Conservation (phyloP, 768 basidiomycete species). For the Gymnopilus dilepis region DNA sequence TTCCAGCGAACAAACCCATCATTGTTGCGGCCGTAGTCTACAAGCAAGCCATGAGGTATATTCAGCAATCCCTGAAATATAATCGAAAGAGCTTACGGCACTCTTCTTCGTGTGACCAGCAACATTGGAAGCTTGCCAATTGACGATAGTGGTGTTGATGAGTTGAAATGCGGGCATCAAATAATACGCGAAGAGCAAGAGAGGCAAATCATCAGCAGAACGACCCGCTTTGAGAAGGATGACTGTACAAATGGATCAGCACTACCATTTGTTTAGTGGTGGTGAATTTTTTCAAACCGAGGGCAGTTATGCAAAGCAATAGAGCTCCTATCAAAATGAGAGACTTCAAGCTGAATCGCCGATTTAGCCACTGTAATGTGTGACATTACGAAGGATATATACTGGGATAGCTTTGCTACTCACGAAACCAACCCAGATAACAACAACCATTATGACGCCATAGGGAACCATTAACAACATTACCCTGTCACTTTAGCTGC, state of each 20-base stretch:
- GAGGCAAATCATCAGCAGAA: constrained; percentile 28
- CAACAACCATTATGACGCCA: constrained; percentile 33
- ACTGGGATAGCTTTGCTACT: constrained; percentile 7
- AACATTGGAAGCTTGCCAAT: constrained; percentile 42
- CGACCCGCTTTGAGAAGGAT: constrained; percentile 33
- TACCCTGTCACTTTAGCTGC: constrained; percentile 30
- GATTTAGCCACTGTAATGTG: constrained; percentile 29
- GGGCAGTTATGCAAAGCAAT: constrained; percentile 28
- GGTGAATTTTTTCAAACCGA: constrained; percentile 24
- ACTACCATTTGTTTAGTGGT: neutral
- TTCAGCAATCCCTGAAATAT: neutral
- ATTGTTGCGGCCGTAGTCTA: constrained; percentile 20
- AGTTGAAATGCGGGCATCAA: constrained; percentile 29
- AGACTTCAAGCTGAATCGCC: constrained; percentile 32
- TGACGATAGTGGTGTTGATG: constrained; percentile 31
- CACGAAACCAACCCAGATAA: constrained; percentile 34
- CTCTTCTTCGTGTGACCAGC: constrained; percentile 34
- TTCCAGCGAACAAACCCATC: constrained; percentile 16
- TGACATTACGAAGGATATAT: neutral
- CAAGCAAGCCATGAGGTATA: neutral
- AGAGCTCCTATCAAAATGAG: constrained; percentile 29
- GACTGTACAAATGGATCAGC: constrained; percentile 18
- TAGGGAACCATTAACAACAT: constrained; percentile 38
- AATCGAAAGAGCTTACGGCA: constrained; percentile 7
- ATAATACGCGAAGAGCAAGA: constrained; percentile 38